These are phyloP conservation scores for Cyclostephanos invisitatus DNA, from an alignment of 108 stramenopile genomes.

Conservation along the genomic window DNA sequence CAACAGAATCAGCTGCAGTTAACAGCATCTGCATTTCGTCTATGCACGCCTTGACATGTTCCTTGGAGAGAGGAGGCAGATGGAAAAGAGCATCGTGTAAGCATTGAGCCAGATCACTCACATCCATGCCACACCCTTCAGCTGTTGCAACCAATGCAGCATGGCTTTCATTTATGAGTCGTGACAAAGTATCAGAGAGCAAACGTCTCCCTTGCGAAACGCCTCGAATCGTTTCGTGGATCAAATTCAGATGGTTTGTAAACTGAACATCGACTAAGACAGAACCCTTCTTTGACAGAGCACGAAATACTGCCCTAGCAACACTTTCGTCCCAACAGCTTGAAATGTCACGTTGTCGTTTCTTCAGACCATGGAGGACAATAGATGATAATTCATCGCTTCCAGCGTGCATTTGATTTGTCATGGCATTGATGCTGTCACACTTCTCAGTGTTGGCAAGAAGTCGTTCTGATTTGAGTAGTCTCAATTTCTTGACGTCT, in stretches of 20 bases:
- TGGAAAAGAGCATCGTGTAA: constrained; percentile 79
- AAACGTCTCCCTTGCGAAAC: constrained; percentile 50
- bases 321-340: constrained; percentile 53
- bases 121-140: constrained; percentile 67
- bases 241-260: constrained; percentile 54
- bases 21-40: constrained; percentile 75
- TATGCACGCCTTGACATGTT: constrained; percentile 72
- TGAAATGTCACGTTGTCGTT: constrained; percentile 28
- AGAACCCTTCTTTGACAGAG: constrained; percentile 27
- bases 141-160: constrained; percentile 68
- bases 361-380: constrained; percentile 22
- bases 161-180: constrained; percentile 68
- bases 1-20: constrained; percentile 70
- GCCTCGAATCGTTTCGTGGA: constrained; percentile 34
- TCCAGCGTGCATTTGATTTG: constrained; percentile 62
- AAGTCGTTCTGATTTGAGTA: constrained; percentile 59
- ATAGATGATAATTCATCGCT: constrained; percentile 42
- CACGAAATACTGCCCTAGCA: constrained; percentile 15
- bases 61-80: constrained; percentile 74
- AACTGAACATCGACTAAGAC: constrained; percentile 36
- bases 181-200: constrained; percentile 52
- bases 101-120: constrained; percentile 65
- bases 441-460: constrained; percentile 47
- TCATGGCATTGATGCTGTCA: constrained; percentile 27
- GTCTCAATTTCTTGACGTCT: constrained; percentile 58